Conservation (phyloP, 2,329 filamentous ascomycete genomes). For the Thelonectria olida region DNA sequence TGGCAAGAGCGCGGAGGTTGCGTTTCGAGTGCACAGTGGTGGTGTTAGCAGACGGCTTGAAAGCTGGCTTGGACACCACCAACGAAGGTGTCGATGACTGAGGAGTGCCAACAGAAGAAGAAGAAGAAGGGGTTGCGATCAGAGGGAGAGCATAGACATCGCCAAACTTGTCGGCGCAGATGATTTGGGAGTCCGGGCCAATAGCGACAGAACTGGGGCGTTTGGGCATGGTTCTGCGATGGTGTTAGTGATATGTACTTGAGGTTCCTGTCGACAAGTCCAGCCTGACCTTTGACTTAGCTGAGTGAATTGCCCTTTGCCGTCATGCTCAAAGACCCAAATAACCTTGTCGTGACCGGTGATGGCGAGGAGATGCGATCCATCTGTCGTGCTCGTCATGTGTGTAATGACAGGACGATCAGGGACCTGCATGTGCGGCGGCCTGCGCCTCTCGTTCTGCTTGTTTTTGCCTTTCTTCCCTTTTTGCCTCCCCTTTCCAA, state of each 20-base stretch:
- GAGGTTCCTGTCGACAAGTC: neutral
- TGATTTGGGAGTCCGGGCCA: constrained; percentile 75
- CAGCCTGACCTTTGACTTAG: constrained; percentile 73
- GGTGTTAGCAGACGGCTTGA: constrained; percentile 63
- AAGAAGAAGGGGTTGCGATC: constrained; percentile 31
- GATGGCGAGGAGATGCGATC: constrained; percentile 76
- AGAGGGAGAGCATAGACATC: constrained; percentile 89
- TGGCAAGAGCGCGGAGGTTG: constrained; percentile 68
- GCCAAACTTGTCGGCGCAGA: constrained; percentile 94
- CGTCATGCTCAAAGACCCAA: constrained; percentile 78
- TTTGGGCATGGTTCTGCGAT: constrained; percentile 82
- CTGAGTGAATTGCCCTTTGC: constrained; percentile 68
- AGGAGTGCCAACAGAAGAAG: constrained; percentile 12
- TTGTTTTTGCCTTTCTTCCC: constrained; percentile 44
- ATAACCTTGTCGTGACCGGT: constrained; percentile 93
- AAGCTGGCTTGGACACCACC: constrained; percentile 41
- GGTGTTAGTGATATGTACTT: constrained; percentile 38
- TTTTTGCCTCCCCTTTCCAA: constrained; percentile 37
- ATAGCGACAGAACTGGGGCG: constrained; percentile 81
- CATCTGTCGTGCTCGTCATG: constrained; percentile 70
- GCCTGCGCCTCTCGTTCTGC: constrained; percentile 35
- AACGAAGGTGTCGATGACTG: constrained; percentile 25
- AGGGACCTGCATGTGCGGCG: constrained; percentile 43
- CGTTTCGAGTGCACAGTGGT: constrained; percentile 72
- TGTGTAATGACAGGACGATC: constrained; percentile 74